Percentiles rank a stretch among this genome's conserved stretches.
These are phyloP conservation scores for Geranium rotundifolium DNA, from an alignment of 345 rosid species.

Conservation along the genomic window DNA sequence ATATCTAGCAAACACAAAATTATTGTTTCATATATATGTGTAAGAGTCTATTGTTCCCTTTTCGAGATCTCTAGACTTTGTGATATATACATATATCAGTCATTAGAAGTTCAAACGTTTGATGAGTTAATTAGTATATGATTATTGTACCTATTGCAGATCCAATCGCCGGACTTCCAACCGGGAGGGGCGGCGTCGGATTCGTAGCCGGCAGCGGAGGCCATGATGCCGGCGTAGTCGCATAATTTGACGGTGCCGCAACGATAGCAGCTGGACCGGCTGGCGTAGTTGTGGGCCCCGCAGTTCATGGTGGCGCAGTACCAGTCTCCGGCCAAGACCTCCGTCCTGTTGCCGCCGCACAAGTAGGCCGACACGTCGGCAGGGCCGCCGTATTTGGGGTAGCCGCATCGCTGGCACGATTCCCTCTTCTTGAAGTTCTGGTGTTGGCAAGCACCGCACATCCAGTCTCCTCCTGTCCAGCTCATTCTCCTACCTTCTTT, in stretches of 20 bases:
- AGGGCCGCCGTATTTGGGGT: constrained; percentile 67
- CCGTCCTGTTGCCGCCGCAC: constrained; percentile 31
- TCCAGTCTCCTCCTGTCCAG: constrained; percentile 84
- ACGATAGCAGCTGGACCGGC: constrained; percentile 54
- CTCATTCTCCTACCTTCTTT: constrained; percentile 31
- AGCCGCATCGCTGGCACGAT: constrained; percentile 57
- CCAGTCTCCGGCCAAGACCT: constrained; percentile 76
- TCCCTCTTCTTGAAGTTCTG: constrained; percentile 73
- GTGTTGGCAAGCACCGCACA: constrained; percentile 67
- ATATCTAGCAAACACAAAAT: no score
- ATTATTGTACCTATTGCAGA: constrained; percentile 46
- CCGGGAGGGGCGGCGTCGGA: constrained; percentile 37
- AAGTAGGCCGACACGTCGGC: constrained; percentile 52
- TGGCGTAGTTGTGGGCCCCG: constrained; percentile 69
- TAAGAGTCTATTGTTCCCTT: no score
- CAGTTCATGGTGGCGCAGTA: constrained; percentile 53
- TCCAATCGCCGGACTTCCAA: constrained; percentile 86
- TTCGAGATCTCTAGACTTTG: no score
- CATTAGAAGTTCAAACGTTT: no score
- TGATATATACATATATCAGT: no score
- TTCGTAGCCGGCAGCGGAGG: constrained; percentile 15
- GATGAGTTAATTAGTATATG: no score
- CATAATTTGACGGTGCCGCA: constrained; percentile 70
- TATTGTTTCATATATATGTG: no score
- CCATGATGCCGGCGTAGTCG: no score